These are phyloP conservation scores for Jacaranda mimosifolia DNA, from an alignment of 257 asterid species.

Conservation along the genomic window DNA sequence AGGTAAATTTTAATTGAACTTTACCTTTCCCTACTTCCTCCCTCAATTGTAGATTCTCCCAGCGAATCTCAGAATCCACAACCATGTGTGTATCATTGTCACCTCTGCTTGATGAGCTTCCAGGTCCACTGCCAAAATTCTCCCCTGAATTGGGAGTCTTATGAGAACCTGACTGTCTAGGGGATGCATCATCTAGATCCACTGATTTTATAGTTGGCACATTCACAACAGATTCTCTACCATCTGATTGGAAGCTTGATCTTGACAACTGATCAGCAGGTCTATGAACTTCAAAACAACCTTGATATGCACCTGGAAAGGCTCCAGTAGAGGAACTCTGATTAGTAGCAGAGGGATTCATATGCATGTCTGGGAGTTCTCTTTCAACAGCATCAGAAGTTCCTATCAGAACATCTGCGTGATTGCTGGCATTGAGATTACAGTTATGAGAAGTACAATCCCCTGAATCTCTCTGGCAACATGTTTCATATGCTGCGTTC, in stretches of 20 bases:
- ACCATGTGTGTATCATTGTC: slow-evolving; percentile 41
- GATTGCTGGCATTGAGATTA: slow-evolving; percentile 20
- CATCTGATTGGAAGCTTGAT: slow-evolving; percentile 33
- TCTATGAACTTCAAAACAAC: slow-evolving; percentile 30
- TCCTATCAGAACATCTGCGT: slow-evolving; percentile 12
- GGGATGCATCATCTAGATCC: slow-evolving; percentile 39
- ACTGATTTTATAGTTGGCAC: slow-evolving; percentile 14
- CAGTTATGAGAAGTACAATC: slow-evolving; percentile 17
- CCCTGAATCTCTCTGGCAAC: slow-evolving; percentile 30
- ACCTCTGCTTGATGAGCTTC: slow-evolving; percentile 48
- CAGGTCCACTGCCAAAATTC: slow-evolving; percentile 38
- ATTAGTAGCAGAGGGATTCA: neutral
- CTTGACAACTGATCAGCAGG: slow-evolving; percentile 33
- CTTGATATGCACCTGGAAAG: slow-evolving; percentile 19
- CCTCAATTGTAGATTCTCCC: slow-evolving; percentile 70
- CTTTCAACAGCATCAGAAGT: slow-evolving; percentile 27
- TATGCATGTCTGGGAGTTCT: slow-evolving; percentile 4
- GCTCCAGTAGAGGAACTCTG: slow-evolving; percentile 19
- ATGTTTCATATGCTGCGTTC: slow-evolving; percentile 28
- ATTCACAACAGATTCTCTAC: slow-evolving; percentile 18
- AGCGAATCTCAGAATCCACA: slow-evolving; percentile 52
- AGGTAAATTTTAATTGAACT: neutral
- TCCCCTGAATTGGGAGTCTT: slow-evolving; percentile 40
- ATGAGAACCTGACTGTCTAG: slow-evolving; percentile 31
- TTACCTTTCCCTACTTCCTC: slow-evolving; percentile 80